Evolutionary conservation across 257 asterid genomes (phyloP), one percentile per base, ranked within the genome.

Genomic region (Linaria vulgaris): DNA sequence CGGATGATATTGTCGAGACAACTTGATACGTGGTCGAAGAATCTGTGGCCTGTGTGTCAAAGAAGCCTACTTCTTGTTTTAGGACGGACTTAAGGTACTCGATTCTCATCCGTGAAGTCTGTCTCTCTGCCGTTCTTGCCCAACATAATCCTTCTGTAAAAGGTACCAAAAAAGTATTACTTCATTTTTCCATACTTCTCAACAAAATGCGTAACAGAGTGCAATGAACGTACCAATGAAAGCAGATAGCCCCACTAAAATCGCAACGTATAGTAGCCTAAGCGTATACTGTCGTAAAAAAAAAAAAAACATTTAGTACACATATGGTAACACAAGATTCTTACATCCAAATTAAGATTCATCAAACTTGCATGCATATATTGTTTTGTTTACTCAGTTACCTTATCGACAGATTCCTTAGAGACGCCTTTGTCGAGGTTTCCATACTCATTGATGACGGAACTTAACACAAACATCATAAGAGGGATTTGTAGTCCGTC

Each of bases 121-220:
- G 96, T 63, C 96, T 88, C 74, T 88, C 96, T 47, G 96, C 96
- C 1, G 96, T 88, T 80, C 95, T 85, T 57, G 95, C 95, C 96
- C 96, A 88, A 59, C 96, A 88, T 24, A 88, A 48, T 64, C 96
- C 96, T 61, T 88, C 96, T 88, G 83, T 25, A 64, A 48, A 72
- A 56, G 50, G 22, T n/a, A 70, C 69, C 15, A 43, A 9, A 2
- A 17, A 25, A 41, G 45, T 4, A 5, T 15, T 24, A 15, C 50
- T 45, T 54, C 69, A n/a, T n/a, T n/a, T n/a, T n/a, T n/a, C n/a
- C n/a, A n/a, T 24, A 15, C 50, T 45, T 54, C 69, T n/a, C 17
- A 27, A 43, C 11, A 56, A 38, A n/a, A 21, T 22, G 49, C 3
- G 2, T 34, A 41, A 54, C 14, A 16, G 14, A 11, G 56, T n/a